These are phyloP conservation scores for Penicillium waksmanii DNA, from an alignment of 495 filamentous ascomycete genomes.

Conservation along the genomic window DNA sequence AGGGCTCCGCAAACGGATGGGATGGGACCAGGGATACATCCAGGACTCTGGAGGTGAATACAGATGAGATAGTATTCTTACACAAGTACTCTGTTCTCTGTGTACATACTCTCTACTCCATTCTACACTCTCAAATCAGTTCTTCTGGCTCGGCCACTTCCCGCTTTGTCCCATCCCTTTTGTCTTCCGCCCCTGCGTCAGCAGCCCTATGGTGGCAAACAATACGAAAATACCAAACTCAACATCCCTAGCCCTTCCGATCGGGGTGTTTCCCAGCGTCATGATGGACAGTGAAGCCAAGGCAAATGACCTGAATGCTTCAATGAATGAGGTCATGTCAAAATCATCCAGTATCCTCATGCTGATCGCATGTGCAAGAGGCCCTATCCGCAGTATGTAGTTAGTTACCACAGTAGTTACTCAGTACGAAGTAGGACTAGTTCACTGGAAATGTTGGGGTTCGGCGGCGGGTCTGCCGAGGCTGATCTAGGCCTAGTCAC, in stretches of 20 bases:
- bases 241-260: constrained; percentile 2
- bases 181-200: constrained; percentile 14
- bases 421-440: too few species aligned
- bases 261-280: neutral
- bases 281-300: neutral
- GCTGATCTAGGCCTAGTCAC: too few species aligned
- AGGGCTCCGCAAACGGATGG: neutral
- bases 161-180: neutral
- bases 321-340: neutral
- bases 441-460: too few species aligned
- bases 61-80: too few species aligned
- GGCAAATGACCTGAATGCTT: neutral
- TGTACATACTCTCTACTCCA: too few species aligned
- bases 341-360: neutral
- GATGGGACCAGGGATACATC: too few species aligned
- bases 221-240: constrained; percentile 15
- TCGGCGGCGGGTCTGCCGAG: too few species aligned
- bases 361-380: neutral
- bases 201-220: constrained; percentile 20
- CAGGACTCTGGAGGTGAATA: neutral
- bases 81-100: too few species aligned
- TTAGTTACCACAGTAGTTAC: too few species aligned
- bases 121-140: neutral
- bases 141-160: neutral
- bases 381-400: too few species aligned